These are phyloP conservation scores for Ochromonas danica DNA, from an alignment of 108 stramenopile species.

Conservation along the genomic window DNA sequence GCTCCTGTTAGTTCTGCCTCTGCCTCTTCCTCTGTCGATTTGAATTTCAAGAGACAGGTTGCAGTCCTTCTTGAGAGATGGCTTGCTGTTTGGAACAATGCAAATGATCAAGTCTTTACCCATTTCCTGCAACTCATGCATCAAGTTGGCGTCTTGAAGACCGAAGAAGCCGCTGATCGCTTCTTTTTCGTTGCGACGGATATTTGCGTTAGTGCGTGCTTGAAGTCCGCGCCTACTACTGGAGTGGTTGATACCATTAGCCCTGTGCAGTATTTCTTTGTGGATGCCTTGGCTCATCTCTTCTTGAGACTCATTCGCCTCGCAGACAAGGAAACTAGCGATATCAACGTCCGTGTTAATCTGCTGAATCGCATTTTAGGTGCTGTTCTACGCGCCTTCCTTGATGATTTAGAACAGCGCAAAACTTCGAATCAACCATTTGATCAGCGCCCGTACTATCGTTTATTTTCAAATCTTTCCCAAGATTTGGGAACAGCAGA, in stretches of 20 bases:
- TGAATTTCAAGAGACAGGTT: constrained; percentile 65
- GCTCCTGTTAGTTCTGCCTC: not conserved
- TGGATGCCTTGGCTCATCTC: constrained; percentile 88
- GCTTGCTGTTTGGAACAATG: constrained; percentile 85
- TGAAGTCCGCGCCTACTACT: constrained; percentile 38
- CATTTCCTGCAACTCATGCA: constrained; percentile 83
- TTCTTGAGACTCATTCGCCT: constrained; percentile 71
- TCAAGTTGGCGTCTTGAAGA: constrained; percentile 81
- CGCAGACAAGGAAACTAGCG: constrained; percentile 21
- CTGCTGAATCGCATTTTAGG: constrained; percentile 35
- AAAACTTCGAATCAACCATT: constrained; percentile 36
- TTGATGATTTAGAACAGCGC: constrained; percentile 22
- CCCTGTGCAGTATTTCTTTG: constrained; percentile 73
- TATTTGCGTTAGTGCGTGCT: constrained; percentile 69
- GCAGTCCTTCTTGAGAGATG: constrained; percentile 85
- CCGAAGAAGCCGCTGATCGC: constrained; percentile 84
- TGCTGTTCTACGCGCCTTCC: not conserved
- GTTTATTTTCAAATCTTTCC: constrained; percentile 84
- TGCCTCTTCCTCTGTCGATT: not conserved
- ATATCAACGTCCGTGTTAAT: not conserved
- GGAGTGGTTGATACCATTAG: constrained; percentile 19
- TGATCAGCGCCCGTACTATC: constrained; percentile 97
- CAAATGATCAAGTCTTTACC: constrained; percentile 76
- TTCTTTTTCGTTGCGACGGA: constrained; percentile 86
- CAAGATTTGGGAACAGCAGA: constrained; percentile 82